A percentile compares a stretch with the other conserved stretches of the same genome.
Evolutionary conservation across 768 basidiomycete species (phyloP).

Genomic region (Kwoniella europaea): DNA sequence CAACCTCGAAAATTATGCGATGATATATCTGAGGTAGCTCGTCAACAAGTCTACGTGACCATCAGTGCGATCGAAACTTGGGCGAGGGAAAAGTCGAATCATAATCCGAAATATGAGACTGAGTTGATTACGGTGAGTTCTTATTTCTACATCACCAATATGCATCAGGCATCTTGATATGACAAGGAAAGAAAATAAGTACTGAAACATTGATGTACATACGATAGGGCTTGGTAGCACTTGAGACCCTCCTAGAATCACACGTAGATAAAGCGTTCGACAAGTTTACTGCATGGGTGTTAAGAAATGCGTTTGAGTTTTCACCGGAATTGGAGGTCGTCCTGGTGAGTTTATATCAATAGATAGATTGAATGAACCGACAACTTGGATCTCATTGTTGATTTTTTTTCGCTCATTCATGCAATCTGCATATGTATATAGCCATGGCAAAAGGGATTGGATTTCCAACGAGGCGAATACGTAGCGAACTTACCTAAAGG

Average conservation of each 20-base stretch:
- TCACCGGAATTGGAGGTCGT: constrained; percentile 46
- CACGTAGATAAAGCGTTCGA: constrained; percentile 91
- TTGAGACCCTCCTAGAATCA: constrained; percentile 84
- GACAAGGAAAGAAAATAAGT: too few relatives aligned
- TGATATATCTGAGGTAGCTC: constrained; percentile 81
- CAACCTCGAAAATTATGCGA: constrained; percentile 83
- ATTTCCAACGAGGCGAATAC: constrained; percentile 66
- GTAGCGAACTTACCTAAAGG: constrained; percentile 60
- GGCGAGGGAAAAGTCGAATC: constrained; percentile 25
- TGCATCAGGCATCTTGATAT: too few relatives aligned
- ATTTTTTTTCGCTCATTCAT: neutral
- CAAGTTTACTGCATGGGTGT: constrained; percentile 85
- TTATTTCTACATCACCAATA: too few relatives aligned
- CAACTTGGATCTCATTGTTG: neutral
- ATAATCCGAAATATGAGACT: constrained; percentile 49
- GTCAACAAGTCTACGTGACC: constrained; percentile 76
- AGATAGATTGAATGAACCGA: neutral
- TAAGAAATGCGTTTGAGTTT: constrained; percentile 84
- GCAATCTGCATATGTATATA: constrained; percentile 5
- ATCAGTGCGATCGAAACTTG: constrained; percentile 75
- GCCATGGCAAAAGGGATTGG: constrained; percentile 68
- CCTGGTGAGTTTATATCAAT: constrained; percentile 34
- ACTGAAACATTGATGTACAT: too few relatives aligned
- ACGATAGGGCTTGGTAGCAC: constrained; percentile 80
- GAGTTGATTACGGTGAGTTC: constrained; percentile 42